These are phyloP conservation scores for Seiridium cupressi DNA, from an alignment of 2,329 filamentous ascomycete genomes.

Conservation along the genomic window DNA sequence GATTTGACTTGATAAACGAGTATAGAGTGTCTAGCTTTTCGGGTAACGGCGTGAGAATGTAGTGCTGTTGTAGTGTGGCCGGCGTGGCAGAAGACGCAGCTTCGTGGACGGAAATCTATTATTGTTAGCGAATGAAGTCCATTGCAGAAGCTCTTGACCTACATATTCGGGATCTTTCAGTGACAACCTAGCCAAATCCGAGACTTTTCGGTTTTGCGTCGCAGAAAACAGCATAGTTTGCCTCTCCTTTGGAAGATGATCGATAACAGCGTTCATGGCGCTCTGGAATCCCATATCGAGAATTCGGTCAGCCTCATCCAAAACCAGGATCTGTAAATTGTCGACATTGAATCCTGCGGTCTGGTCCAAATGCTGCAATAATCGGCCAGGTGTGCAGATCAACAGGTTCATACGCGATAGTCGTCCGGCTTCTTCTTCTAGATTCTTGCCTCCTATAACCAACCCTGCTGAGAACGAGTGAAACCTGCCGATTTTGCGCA, in stretches of 20 bases:
- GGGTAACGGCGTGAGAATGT: conserved; percentile 78
- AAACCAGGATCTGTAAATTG: conserved; percentile 86
- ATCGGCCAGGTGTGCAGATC: conserved; percentile 90
- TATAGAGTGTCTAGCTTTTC: conserved; percentile 91
- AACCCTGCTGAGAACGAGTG: conserved; percentile 91
- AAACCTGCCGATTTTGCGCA: conserved; percentile 84
- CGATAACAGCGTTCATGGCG: conserved; percentile 87
- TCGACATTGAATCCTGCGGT: conserved; percentile 87
- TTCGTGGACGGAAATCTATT: conserved; percentile 65
- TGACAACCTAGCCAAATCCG: conserved; percentile 84
- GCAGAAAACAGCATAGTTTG: conserved; percentile 96
- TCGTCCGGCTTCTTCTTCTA: conserved; percentile 83
- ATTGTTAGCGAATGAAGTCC: no score
- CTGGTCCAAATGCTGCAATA: conserved; percentile 94
- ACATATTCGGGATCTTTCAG: conserved; percentile 92
- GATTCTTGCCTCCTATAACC: conserved; percentile 88
- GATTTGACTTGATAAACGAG: conserved; percentile 86
- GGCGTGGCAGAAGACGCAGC: conserved; percentile 78
- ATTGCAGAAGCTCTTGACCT: conserved; percentile 35
- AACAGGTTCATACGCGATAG: conserved; percentile 93
- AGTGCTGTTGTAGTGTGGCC: conserved; percentile 82
- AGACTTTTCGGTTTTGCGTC: conserved; percentile 92
- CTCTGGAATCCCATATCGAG: conserved; percentile 96
- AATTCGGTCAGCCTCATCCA: conserved; percentile 95
- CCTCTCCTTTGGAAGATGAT: conserved; percentile 80